Conservation (phyloP, 805 yeast species). For the Debaryomyces hansenii region DNA sequence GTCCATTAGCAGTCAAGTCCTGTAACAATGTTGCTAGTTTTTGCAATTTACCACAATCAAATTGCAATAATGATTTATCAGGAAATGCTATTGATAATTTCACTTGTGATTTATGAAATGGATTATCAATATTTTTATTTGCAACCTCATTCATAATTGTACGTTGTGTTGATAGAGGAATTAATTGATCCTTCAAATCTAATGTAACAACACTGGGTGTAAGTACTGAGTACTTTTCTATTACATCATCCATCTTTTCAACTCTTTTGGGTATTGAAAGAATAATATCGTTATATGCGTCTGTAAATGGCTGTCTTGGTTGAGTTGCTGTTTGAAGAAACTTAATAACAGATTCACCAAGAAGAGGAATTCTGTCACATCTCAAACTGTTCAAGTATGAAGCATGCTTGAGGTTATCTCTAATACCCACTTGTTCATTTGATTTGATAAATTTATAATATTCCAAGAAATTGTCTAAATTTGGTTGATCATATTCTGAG, state of each 20-base stretch:
- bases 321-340: conserved; percentile 25
- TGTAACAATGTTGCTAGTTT: conserved; percentile 73
- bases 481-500: conserved; percentile 20
- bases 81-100: conserved; percentile 93
- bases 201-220: conserved; percentile 85
- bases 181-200: conserved; percentile 58
- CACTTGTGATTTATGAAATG: conserved; percentile 80
- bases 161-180: conserved; percentile 41
- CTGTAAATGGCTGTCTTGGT: conserved; percentile 7
- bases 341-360: conserved; percentile 58
- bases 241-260: conserved; percentile 42
- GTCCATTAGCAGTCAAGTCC: conserved; percentile 81
- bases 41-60: conserved; percentile 96
- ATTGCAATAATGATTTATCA: conserved; percentile 86
- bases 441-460: conserved; percentile 61
- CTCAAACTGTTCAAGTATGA: conserved; percentile 65
- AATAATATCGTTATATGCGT: conserved; percentile 19
- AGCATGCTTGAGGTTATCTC: conserved; percentile 55
- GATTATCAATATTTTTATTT: conserved; percentile 45
- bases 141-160: conserved; percentile 29
- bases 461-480: conserved; percentile 42
- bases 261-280: conserved; percentile 26
- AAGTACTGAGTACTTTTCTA: conserved; percentile 79
- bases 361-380: conserved; percentile 64
- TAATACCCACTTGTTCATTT: conserved; percentile 49